Conservation (phyloP, 129 eudicot species). For the Rutidosis leptorrhynchoides region DNA sequence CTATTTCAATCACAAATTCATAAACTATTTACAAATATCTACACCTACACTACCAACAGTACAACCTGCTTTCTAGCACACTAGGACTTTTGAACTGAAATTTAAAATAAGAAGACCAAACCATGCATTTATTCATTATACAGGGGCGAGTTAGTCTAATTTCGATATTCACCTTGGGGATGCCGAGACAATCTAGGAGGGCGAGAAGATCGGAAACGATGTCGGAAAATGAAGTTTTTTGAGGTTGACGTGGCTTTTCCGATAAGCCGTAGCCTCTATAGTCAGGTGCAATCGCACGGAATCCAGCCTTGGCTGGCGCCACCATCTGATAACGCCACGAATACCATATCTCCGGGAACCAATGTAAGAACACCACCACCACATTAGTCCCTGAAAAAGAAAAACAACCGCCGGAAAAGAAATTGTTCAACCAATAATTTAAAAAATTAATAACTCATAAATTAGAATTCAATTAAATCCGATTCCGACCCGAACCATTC, state of each 20-base stretch:
- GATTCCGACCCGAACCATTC: constrained; percentile 24
- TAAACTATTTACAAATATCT: no score
- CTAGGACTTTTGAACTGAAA: not conserved
- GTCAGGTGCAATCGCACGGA: constrained; percentile 33
- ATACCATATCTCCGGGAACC: constrained; percentile 50
- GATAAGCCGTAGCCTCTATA: constrained; percentile 43
- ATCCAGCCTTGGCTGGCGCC: constrained; percentile 33
- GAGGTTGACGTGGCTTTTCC: constrained; percentile 34
- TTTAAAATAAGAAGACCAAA: not conserved
- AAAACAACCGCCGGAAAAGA: constrained; percentile 25
- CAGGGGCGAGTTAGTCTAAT: no score
- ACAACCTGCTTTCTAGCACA: no score
- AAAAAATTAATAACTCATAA: no score
- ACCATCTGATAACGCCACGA: constrained; percentile 44
- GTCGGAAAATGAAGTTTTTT: constrained; percentile 31
- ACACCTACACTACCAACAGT: no score
- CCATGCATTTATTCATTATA: no score
- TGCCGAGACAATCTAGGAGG: constrained; percentile 35
- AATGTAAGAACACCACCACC: constrained; percentile 39
- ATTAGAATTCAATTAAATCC: no score
- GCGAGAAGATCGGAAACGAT: constrained; percentile 31
- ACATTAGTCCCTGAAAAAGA: no score
- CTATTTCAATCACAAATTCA: not conserved
- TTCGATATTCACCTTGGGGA: constrained; percentile 34
- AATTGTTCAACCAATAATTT: no score